Percentiles rank a stretch among this genome's conserved stretches.
These are phyloP conservation scores for Scheffersomyces lignicola DNA, from an alignment of 1,139 yeast species.

Conservation along the genomic window DNA sequence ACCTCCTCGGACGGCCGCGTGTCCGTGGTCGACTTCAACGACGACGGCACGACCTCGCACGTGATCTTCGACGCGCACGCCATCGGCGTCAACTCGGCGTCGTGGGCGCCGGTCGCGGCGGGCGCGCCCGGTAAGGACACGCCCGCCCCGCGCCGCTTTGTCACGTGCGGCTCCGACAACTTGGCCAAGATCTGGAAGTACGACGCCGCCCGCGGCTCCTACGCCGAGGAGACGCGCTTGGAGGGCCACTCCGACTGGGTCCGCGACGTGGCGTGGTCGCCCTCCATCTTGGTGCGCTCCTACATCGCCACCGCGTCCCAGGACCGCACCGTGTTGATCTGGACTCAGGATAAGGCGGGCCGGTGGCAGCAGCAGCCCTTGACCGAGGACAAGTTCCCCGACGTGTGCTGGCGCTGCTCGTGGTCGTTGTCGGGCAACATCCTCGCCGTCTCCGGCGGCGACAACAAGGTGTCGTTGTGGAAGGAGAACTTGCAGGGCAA, in stretches of 20 bases:
- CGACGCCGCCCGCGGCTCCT: slow-evolving; percentile 56
- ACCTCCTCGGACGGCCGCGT: slow-evolving; percentile 93
- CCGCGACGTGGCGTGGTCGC: slow-evolving; percentile 98
- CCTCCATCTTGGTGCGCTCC: slow-evolving; percentile 79
- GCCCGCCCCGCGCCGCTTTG: slow-evolving; percentile 58
- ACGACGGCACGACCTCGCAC: slow-evolving; percentile 79
- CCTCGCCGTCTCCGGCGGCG: slow-evolving; percentile 94
- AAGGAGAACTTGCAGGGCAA: slow-evolving; percentile 90
- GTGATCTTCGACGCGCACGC: slow-evolving; percentile 78
- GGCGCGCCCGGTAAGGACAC: slow-evolving; percentile 35
- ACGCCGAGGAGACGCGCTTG: slow-evolving; percentile 71
- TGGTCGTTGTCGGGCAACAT: slow-evolving; percentile 97
- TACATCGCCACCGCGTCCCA: slow-evolving; percentile 98
- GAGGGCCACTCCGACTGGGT: slow-evolving; percentile 98
- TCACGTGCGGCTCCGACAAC: slow-evolving; percentile 94
- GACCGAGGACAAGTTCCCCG: slow-evolving; percentile 84
- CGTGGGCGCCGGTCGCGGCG: slow-evolving; percentile 82
- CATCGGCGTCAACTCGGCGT: slow-evolving; percentile 89
- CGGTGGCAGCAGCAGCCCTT: slow-evolving; percentile 81
- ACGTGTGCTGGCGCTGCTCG: slow-evolving; percentile 97
- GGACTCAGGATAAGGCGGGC: slow-evolving; percentile 74
- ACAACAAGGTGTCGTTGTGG: slow-evolving; percentile 94
- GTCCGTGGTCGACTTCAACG: slow-evolving; percentile 87
- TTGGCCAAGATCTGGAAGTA: slow-evolving; percentile 88
- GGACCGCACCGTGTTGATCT: slow-evolving; percentile 89